Conservation (phyloP, 2,329 filamentous ascomycete genomes). For the Fusarium piperis region DNA sequence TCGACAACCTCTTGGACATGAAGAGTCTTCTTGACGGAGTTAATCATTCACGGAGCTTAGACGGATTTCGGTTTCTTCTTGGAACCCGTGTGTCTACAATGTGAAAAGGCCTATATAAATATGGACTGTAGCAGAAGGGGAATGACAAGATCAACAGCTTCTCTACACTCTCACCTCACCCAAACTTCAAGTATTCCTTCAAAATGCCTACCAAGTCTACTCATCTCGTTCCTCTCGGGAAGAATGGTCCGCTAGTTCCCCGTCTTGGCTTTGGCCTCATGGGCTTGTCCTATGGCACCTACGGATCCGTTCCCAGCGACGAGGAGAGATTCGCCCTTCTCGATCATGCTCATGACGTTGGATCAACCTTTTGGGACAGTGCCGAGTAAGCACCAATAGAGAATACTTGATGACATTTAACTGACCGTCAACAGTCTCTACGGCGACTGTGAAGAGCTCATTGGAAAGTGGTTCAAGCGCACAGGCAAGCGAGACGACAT, state of each 20-base stretch:
- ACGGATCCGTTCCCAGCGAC: slow-evolving; percentile 49
- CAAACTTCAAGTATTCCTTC: neutral
- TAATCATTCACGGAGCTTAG: neutral
- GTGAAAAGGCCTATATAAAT: neutral
- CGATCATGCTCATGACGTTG: slow-evolving; percentile 57
- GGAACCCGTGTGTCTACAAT: neutral
- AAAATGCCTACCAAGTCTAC: neutral
- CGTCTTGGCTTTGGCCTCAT: slow-evolving; percentile 62
- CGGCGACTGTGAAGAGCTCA: slow-evolving; percentile 55
- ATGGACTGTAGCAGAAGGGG: neutral
- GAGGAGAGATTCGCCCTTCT: slow-evolving; percentile 59
- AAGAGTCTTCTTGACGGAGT: neutral
- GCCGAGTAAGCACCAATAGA: slow-evolving; percentile 42
- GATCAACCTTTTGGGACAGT: slow-evolving; percentile 60
- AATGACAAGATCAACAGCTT: neutral
- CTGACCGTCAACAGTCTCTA: slow-evolving; percentile 46
- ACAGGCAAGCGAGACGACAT: slow-evolving; percentile 55
- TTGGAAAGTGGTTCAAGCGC: slow-evolving; percentile 58
- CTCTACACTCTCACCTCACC: too few relatives aligned
- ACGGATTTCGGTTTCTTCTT: neutral
- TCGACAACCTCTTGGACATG: neutral
- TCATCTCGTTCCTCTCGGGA: slow-evolving; percentile 49
- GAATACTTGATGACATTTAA: fast-evolving
- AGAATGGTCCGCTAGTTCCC: slow-evolving; percentile 59
- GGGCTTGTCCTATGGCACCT: slow-evolving; percentile 46